A percentile compares a stretch with the other conserved stretches of the same genome.
Conservation (phyloP, 441 rosid species). For the Arabidopsis lyrata region DNA sequence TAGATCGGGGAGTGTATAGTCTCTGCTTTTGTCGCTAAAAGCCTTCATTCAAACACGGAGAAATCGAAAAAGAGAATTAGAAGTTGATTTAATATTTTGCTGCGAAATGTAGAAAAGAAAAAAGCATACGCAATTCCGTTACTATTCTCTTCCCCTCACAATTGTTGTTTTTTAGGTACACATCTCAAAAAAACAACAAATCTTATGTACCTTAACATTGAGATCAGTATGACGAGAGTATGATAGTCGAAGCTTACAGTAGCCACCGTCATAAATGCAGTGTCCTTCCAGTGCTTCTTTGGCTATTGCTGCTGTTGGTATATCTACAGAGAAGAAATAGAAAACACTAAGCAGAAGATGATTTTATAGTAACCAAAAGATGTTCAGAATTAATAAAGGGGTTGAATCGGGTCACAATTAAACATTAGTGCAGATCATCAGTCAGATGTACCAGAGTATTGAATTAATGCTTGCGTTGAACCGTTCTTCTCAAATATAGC, state of each 20-base stretch:
- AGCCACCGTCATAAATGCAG: conserved; percentile 99
- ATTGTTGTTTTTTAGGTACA: conserved; percentile 49
- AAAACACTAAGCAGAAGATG: conserved; percentile 17
- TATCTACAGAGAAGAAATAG: conserved; percentile 54
- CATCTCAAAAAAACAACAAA: conserved; percentile 68
- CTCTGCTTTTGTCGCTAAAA: conserved; percentile 94
- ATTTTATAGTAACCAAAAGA: not conserved
- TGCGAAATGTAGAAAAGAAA: conserved; percentile 38
- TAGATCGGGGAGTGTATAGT: conserved; percentile 81
- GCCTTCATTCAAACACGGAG: conserved; percentile 55
- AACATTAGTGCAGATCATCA: not conserved
- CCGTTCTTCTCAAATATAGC: conserved; percentile 98
- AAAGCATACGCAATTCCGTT: conserved; percentile 57
- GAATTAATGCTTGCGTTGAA: conserved; percentile 94
- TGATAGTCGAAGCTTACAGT: conserved; percentile 99
- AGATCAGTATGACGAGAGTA: conserved; percentile 99
- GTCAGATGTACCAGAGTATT: conserved; percentile 74
- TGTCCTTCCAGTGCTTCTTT: conserved; percentile 99
- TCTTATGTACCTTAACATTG: conserved; percentile 97
- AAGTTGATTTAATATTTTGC: conserved; percentile 17
- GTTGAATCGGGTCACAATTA: conserved; percentile 22
- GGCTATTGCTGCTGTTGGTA: conserved; percentile 84
- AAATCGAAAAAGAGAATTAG: not conserved
- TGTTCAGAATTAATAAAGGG: not conserved
- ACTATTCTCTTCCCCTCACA: conserved; percentile 49